Evolutionary conservation across 2,329 filamentous ascomycete genomes (phyloP).

Genomic region (Neonectria hederae): DNA sequence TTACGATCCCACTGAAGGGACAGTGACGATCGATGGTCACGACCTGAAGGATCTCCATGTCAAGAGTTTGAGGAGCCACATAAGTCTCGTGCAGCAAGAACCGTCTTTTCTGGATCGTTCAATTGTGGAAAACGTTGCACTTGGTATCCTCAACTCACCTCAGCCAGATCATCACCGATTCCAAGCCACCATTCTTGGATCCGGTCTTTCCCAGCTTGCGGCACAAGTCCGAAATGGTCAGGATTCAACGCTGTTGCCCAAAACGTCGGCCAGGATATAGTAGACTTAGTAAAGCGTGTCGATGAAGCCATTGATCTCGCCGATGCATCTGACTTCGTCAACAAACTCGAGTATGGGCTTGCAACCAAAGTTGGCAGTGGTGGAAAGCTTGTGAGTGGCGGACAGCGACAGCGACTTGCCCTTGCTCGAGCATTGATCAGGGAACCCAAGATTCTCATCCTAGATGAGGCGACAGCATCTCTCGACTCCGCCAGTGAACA

Average conservation of each 20-base stretch:
- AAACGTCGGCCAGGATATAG: constrained; percentile 53
- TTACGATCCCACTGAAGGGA: constrained; percentile 64
- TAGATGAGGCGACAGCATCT: constrained; percentile 70
- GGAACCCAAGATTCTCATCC: constrained; percentile 65
- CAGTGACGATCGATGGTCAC: constrained; percentile 58
- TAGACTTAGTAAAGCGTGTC: constrained; percentile 62
- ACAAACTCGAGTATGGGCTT: constrained; percentile 62
- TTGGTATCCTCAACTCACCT: constrained; percentile 58
- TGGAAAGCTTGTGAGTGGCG: constrained; percentile 66
- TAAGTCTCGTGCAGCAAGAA: constrained; percentile 58
- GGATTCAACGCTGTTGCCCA: constrained; percentile 56
- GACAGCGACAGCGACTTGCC: constrained; percentile 68
- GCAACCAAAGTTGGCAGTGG: constrained; percentile 62
- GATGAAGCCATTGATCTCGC: constrained; percentile 64
- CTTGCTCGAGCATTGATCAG: constrained; percentile 66
- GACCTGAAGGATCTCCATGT: constrained; percentile 60
- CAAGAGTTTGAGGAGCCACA: constrained; percentile 51
- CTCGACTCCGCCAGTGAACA: constrained; percentile 68
- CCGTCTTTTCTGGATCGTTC: constrained; percentile 56
- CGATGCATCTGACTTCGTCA: constrained; percentile 67
- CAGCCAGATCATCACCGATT: constrained; percentile 52
- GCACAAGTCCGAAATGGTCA: constrained; percentile 61
- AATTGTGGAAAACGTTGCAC: constrained; percentile 61
- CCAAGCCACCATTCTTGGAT: constrained; percentile 57
- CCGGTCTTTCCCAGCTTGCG: constrained; percentile 60